Conservation (phyloP, 202 grass and related monocot genomes). For the Schoenoplectus triqueter region DNA sequence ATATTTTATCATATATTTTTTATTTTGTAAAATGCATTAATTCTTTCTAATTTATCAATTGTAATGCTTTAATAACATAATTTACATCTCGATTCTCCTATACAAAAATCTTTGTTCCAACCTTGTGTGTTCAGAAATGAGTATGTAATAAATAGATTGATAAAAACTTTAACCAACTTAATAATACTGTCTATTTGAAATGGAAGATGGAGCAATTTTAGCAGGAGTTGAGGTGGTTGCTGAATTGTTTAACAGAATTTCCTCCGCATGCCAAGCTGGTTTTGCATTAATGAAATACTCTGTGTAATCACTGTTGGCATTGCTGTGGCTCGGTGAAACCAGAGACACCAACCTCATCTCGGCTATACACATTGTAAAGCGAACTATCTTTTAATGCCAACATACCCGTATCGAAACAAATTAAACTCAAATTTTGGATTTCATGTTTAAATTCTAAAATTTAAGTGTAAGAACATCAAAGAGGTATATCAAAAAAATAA, state of each 20-base stretch:
- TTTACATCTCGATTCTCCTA: no score
- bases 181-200: conserved; percentile 37
- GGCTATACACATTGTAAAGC: conserved; percentile 38
- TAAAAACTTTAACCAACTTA: conserved; percentile 47
- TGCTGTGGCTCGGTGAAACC: conserved; percentile 23
- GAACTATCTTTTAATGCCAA: conserved; percentile 20
- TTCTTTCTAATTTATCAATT: no score
- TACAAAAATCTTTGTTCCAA: no score
- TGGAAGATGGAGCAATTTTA: not conserved
- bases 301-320: conserved; percentile 61
- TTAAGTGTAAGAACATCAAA: no score
- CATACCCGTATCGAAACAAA: no score
- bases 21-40: no score
- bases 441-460: no score
- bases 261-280: conserved; percentile 72
- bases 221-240: conserved; percentile 9
- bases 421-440: no score
- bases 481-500: no score
- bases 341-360: not conserved
- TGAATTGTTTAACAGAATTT: conserved; percentile 65
- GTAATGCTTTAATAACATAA: no score
- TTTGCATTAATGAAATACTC: conserved; percentile 72
- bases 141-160: conserved; percentile 22
- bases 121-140: no score
- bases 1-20: no score